A percentile compares a stretch with the other conserved stretches of the same genome.
These are phyloP conservation scores for Phytopythium sindhum DNA, from an alignment of 352 stramenopile species.

Conservation along the genomic window DNA sequence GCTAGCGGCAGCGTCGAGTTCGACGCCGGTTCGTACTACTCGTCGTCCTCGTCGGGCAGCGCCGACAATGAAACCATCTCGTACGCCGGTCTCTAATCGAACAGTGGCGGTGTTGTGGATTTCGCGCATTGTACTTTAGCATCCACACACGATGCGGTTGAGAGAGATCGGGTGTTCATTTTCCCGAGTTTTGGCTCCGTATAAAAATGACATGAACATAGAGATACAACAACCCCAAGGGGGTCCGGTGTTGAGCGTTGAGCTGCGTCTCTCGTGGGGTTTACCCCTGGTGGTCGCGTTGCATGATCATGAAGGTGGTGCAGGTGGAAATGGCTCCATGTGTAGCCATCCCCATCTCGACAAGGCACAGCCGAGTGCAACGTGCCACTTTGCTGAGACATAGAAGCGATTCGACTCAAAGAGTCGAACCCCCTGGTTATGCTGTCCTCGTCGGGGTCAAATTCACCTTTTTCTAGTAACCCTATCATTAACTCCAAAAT, in stretches of 20 bases:
- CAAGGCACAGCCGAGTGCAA: not conserved
- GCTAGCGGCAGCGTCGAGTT: conserved; percentile 5
- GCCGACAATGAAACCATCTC: conserved; percentile 4
- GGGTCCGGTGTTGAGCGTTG: not conserved
- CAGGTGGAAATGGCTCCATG: not conserved
- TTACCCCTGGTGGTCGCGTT: too few species aligned
- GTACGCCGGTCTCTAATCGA: not conserved
- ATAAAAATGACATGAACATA: not conserved
- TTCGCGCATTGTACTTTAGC: not conserved
- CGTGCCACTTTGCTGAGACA: not conserved
- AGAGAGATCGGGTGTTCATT: not conserved
- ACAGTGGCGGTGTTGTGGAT: not conserved
- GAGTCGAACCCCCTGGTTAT: not conserved
- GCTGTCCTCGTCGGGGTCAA: not conserved
- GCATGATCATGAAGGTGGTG: not conserved
- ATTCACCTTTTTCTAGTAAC: not conserved
- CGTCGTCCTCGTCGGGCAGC: not conserved
- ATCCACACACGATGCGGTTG: too few species aligned
- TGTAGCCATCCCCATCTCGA: not conserved
- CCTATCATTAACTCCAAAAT: too few species aligned
- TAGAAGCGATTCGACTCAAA: not conserved
- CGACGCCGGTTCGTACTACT: conserved; percentile 3
- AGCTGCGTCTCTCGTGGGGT: not conserved
- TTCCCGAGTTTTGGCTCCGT: not conserved
- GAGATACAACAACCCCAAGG: not conserved